Evolutionary conservation across 441 rosid genomes (phyloP), one percentile per base, ranked within the genome.

Genomic region (Viola pubescens): DNA sequence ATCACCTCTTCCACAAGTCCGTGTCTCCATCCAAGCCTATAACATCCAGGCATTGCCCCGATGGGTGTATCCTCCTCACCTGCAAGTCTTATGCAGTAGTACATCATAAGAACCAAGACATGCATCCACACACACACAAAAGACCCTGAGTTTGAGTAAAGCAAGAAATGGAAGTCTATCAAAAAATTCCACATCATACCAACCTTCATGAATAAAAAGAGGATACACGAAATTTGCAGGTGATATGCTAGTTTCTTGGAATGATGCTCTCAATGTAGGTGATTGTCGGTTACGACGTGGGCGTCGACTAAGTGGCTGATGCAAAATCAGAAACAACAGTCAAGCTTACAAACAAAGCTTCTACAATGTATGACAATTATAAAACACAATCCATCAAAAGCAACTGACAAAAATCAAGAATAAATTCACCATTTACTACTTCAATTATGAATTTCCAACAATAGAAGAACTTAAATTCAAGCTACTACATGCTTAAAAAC

Each of bases 11-110:
- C 73, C 41, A 92, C 70, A 9, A 92, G 96, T 4, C 98, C 98
- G 71, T 83, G 90, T 68, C 97, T 84, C 98, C 98, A 92, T n/a
- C 98, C 97, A 73, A 92, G 97, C 76, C 98, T 85, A 41, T 82
- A 89, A 72, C 97, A 92, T 64, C 98, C 96, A 6, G 97, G 98
- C 98, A 92, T 92, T 42, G 98, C 98, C 74, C 98, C 96, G 74
- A 92, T 92, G 48, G 95, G 98, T 1, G 94, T 79, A 64, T 92
- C 98, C 61, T 92, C 94, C 74, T 84, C 91, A 59, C 98, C 98
- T 87, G 75, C 62, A 73, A 68, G 52, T 46, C 56, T 56, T 59
- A 48, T 37, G 48, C 64, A 62, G 46, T 48, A 9, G 13, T 48
- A 64, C 13, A n/a, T 9, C 4, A 39, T 3, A 10, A 10, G 60